Evolutionary conservation across 2,329 filamentous ascomycete species (phyloP).

Genomic region (Bipolaris gigantea): DNA sequence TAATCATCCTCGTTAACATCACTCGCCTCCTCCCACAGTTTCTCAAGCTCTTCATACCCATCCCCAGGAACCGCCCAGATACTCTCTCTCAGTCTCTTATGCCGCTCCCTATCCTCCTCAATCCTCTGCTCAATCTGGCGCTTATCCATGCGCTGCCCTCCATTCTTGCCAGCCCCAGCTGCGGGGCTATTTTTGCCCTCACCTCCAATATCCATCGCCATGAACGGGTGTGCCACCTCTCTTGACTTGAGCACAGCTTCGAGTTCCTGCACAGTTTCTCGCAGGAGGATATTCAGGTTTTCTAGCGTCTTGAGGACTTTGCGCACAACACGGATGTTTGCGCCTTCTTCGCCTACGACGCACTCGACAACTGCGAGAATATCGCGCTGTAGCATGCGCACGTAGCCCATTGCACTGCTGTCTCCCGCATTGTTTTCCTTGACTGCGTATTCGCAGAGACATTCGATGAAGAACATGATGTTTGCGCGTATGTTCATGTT

Average conservation of each 20-base stretch:
- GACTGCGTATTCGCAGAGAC: conserved; percentile 83
- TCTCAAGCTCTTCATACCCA: conserved; percentile 68
- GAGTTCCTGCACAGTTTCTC: conserved; percentile 75
- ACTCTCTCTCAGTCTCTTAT: conserved; percentile 87
- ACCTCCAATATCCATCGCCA: conserved; percentile 4
- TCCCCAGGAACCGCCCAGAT: conserved; percentile 83
- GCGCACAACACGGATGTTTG: conserved; percentile 90
- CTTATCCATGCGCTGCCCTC: conserved; percentile 67
- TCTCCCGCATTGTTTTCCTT: conserved; percentile 72
- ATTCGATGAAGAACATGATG: conserved; percentile 99
- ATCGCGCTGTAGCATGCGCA: conserved; percentile 93
- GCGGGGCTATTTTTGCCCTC: conserved; percentile 17
- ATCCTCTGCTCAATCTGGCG: conserved; percentile 92
- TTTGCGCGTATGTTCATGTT: conserved; percentile 97
- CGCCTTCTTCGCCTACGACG: conserved; percentile 84
- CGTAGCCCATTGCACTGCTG: conserved; percentile 71
- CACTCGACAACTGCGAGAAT: conserved; percentile 90
- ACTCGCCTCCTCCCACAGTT: conserved; percentile 84
- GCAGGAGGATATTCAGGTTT: conserved; percentile 70
- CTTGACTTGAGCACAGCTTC: conserved; percentile 81
- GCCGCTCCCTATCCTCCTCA: conserved; percentile 92
- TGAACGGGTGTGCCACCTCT: conserved; percentile 53
- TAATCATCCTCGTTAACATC: conserved; percentile 88
- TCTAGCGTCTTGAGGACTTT: conserved; percentile 75
- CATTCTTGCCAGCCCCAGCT: conserved; percentile 30